A percentile compares a stretch with the other conserved stretches of the same genome.
Conservation (phyloP, 2,329 filamentous ascomycete species). For the Niveomyces coronatus region DNA sequence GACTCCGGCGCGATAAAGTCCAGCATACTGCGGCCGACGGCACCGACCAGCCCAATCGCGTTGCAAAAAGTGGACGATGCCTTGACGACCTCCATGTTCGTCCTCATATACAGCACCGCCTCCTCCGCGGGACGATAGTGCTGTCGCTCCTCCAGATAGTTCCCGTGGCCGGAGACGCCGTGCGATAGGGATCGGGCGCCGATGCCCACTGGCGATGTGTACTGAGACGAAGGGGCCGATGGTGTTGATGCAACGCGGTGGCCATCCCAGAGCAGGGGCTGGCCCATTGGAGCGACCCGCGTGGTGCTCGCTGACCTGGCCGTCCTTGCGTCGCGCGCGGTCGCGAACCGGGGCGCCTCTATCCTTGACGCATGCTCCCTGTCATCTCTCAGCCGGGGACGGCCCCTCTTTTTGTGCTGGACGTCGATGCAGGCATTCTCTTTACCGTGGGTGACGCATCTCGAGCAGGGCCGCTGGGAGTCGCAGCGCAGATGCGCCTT, state of each 20-base stretch:
- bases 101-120: constrained; percentile 47
- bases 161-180: constrained; percentile 12
- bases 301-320: constrained; percentile 42
- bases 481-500: constrained; percentile 63
- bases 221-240: constrained; percentile 1
- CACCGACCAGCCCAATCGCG: constrained; percentile 34
- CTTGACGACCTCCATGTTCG: constrained; percentile 48
- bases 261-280: not conserved
- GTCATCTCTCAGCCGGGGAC: constrained; percentile 67
- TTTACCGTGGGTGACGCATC: constrained; percentile 69
- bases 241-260: not conserved
- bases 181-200: constrained; percentile 30
- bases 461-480: constrained; percentile 69
- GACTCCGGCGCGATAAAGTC: constrained; percentile 45
- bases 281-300: constrained; percentile 25
- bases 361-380: constrained; percentile 50
- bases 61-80: constrained; percentile 46
- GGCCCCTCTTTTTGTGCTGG: constrained; percentile 74
- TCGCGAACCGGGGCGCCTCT: constrained; percentile 38
- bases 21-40: constrained; percentile 39
- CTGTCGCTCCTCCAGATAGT: not conserved
- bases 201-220: constrained; percentile 1
- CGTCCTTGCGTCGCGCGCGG: constrained; percentile 32
- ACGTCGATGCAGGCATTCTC: constrained; percentile 74
- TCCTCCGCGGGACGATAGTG: constrained; percentile 22